These are phyloP conservation scores for Verticillium dahliae DNA, from an alignment of 2,329 filamentous ascomycete species.

Conservation along the genomic window DNA sequence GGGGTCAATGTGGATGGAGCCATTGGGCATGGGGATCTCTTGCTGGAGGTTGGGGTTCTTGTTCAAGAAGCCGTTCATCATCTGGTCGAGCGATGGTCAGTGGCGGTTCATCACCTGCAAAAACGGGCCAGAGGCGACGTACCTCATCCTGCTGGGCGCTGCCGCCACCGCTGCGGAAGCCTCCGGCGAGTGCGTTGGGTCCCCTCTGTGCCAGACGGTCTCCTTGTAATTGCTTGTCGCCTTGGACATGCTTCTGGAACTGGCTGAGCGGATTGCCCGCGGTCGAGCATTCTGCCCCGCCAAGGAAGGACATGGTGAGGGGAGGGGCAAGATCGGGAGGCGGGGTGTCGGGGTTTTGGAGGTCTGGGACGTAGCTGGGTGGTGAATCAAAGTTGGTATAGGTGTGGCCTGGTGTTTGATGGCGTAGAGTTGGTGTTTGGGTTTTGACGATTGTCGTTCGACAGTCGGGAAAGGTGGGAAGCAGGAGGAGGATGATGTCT, in stretches of 20 bases:
- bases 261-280: slow-evolving; percentile 93
- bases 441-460: no score
- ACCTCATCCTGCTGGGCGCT: slow-evolving; percentile 70
- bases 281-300: slow-evolving; percentile 93
- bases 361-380: neutral
- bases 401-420: no score
- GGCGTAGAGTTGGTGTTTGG: neutral
- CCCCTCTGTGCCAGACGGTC: slow-evolving; percentile 77
- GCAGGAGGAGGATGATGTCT: neutral
- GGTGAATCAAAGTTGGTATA: neutral
- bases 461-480: neutral
- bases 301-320: slow-evolving; percentile 81
- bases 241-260: slow-evolving; percentile 94
- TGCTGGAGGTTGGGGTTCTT: slow-evolving; percentile 57
- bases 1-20: slow-evolving; percentile 39
- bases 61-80: slow-evolving; percentile 91
- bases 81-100: slow-evolving; percentile 40
- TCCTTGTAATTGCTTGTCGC: slow-evolving; percentile 90
- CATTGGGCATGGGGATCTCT: slow-evolving; percentile 45
- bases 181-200: slow-evolving; percentile 63
- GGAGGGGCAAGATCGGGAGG: neutral
- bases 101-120: neutral
- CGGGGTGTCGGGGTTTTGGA: neutral
- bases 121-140: slow-evolving; percentile 12
- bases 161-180: slow-evolving; percentile 68